phyloP scores from a whole-genome alignment of 78 protist genomes.

The Dictyostelium firmibasis region DNA sequence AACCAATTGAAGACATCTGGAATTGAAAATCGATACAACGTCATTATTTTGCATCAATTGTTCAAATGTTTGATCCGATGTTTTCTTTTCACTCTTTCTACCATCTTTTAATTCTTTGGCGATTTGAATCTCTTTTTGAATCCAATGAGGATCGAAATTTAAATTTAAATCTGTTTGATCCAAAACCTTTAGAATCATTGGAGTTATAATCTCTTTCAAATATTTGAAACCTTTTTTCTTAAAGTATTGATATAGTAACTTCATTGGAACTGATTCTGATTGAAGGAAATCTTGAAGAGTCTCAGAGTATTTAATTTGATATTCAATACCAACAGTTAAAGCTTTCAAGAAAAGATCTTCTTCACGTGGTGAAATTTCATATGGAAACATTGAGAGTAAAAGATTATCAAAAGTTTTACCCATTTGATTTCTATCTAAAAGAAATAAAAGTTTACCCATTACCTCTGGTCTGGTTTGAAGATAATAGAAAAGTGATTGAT shows the following conservation, averaged over 20 bases:
- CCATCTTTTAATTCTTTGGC: constrained; percentile 52
- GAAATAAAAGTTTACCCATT: constrained; percentile 41
- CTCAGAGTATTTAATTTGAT: constrained; percentile 27
- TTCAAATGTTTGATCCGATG: constrained; percentile 1
- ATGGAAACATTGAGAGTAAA: constrained; percentile 33
- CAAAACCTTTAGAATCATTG: constrained; percentile 13
- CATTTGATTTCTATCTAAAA: neutral
- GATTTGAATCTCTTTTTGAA: neutral
- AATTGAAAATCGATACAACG: neutral
- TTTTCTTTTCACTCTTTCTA: neutral
- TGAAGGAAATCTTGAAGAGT: constrained; percentile 16
- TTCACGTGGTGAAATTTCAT: constrained; percentile 64
- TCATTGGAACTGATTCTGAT: constrained; percentile 43
- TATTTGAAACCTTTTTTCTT: constrained; percentile 58
- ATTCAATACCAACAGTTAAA: constrained; percentile 9
- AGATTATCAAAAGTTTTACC: constrained; percentile 27
- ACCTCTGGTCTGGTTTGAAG: constrained; percentile 64
- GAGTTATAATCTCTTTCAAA: constrained; percentile 34
- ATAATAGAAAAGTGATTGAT: constrained; percentile 35
- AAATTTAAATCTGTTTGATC: constrained; percentile 36
- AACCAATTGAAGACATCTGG: constrained; percentile 12
- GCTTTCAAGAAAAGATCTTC: constrained; percentile 55
- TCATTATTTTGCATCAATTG: constrained; percentile 29
- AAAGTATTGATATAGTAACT: constrained; percentile 19
- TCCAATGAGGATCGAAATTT: constrained; percentile 69